These are phyloP conservation scores for Naganishia randhawae DNA, from an alignment of 768 basidiomycete species.

Conservation along the genomic window DNA sequence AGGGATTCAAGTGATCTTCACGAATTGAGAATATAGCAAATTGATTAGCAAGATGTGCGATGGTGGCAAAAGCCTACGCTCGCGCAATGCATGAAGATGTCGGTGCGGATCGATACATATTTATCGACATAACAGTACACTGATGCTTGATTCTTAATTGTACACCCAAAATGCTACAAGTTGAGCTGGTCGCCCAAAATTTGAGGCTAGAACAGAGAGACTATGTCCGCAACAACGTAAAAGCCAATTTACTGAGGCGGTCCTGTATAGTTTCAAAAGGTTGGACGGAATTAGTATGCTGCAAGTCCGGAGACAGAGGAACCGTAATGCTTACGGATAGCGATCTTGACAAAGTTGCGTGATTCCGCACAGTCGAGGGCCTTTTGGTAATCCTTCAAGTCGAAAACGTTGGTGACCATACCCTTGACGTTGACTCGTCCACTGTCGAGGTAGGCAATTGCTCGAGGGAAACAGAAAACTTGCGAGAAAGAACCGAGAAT, in stretches of 20 bases:
- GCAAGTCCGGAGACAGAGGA: background rate
- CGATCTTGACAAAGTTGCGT: conserved; percentile 21
- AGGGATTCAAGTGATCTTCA: no score
- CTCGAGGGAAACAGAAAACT: conserved; percentile 82
- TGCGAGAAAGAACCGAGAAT: conserved; percentile 90
- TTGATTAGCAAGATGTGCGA: no score
- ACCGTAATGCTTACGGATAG: conserved; percentile 1
- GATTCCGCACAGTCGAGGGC: conserved; percentile 58
- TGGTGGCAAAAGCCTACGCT: no score
- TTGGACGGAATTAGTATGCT: background rate
- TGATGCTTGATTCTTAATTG: background rate
- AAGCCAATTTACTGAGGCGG: conserved; percentile 6
- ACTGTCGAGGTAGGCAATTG: conserved; percentile 80
- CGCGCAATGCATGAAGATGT: no score
- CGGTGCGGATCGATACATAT: background rate
- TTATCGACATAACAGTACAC: background rate
- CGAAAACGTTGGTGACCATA: conserved; percentile 61
- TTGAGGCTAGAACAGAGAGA: background rate
- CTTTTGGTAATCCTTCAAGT: conserved; percentile 61
- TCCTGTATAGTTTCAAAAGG: background rate
- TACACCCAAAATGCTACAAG: conserved; percentile 6
- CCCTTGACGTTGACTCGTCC: conserved; percentile 57
- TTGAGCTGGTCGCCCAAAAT: background rate
- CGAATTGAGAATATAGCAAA: no score
- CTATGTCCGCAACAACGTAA: background rate